phyloP scores from a whole-genome alignment of 2,329 filamentous ascomycete species.

The Grosmannia clavigera region DNA sequence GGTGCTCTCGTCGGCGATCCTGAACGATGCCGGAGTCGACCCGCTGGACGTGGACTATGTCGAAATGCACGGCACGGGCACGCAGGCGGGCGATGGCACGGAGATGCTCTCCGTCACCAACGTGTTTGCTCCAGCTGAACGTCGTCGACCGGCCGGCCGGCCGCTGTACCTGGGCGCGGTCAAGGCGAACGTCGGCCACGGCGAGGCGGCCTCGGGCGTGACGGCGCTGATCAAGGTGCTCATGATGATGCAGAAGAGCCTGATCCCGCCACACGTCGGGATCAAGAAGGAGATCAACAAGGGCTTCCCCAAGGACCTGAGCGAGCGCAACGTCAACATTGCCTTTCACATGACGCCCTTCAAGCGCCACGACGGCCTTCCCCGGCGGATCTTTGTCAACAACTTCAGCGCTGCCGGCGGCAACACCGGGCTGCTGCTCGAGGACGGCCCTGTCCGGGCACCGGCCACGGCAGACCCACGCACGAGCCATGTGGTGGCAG shows the following conservation, averaged over 20 bases:
- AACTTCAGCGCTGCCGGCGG: slow-evolving; percentile 62
- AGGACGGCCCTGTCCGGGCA: slow-evolving; percentile 39
- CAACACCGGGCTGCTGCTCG: slow-evolving; percentile 54
- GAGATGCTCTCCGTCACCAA: slow-evolving; percentile 68
- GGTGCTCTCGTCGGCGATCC: slow-evolving; percentile 54
- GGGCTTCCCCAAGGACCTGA: slow-evolving; percentile 43
- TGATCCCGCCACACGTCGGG: slow-evolving; percentile 53
- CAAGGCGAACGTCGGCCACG: slow-evolving; percentile 53
- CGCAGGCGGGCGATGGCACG: slow-evolving; percentile 69
- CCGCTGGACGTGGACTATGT: slow-evolving; percentile 70
- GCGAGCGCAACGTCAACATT: slow-evolving; percentile 46
- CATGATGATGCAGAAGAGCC: slow-evolving; percentile 49
- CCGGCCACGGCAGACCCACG: slow-evolving; percentile 34
- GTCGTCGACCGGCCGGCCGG: slow-evolving; percentile 32
- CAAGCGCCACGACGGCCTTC: slow-evolving; percentile 32
- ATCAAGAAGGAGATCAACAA: slow-evolving; percentile 54
- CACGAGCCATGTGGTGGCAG: slow-evolving; percentile 41
- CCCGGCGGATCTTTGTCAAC: slow-evolving; percentile 44
- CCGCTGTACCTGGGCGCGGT: slow-evolving; percentile 50
- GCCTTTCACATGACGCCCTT: slow-evolving; percentile 40
- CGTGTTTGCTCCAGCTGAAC: slow-evolving; percentile 34
- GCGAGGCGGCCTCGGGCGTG: slow-evolving; percentile 48
- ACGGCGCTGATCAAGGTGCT: slow-evolving; percentile 54
- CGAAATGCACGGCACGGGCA: slow-evolving; percentile 84
- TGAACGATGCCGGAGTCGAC: slow-evolving; percentile 62